Evolutionary conservation across 208 protist species (phyloP).

Genomic region (Trypanosoma boissoni): DNA sequence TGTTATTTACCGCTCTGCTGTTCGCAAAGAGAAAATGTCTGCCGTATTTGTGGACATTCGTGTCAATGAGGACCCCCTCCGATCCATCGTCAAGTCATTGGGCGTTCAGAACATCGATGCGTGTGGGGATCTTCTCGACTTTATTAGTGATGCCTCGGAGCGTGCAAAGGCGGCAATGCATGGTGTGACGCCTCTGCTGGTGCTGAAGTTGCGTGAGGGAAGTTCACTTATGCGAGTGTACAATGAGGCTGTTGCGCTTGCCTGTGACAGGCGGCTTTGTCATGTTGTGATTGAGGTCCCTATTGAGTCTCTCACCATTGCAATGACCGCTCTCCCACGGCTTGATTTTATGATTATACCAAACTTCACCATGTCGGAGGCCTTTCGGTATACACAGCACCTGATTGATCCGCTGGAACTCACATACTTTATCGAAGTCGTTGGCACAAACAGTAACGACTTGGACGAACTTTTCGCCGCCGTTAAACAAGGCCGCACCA

Average conservation of each 20-base stretch:
- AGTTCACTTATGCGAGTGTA: slow-evolving; percentile 67
- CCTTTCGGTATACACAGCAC: slow-evolving; percentile 76
- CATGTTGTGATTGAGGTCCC: slow-evolving; percentile 78
- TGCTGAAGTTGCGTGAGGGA: slow-evolving; percentile 76
- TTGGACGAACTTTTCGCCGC: slow-evolving; percentile 74
- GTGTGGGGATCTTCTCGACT: slow-evolving; percentile 83
- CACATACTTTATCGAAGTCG: slow-evolving; percentile 64
- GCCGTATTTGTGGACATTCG: slow-evolving; percentile 79
- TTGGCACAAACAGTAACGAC: slow-evolving; percentile 80
- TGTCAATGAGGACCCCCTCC: slow-evolving; percentile 69
- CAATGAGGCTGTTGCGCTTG: slow-evolving; percentile 68
- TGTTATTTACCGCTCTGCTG: slow-evolving; percentile 47
- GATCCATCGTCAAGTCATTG: slow-evolving; percentile 59
- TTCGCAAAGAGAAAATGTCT: slow-evolving; percentile 53
- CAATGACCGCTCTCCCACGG: slow-evolving; percentile 60
- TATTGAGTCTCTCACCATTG: slow-evolving; percentile 57
- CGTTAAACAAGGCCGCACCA: slow-evolving; percentile 50
- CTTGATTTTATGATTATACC: slow-evolving; percentile 73
- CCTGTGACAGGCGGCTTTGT: slow-evolving; percentile 69
- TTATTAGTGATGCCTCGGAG: slow-evolving; percentile 69
- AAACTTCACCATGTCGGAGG: slow-evolving; percentile 65
- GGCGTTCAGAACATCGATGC: slow-evolving; percentile 79
- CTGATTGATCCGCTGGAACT: slow-evolving; percentile 61
- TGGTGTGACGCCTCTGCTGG: slow-evolving; percentile 60
- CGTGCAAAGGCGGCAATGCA: slow-evolving; percentile 47